phyloP scores from a whole-genome alignment of 495 filamentous ascomycete genomes.

The Recurvomyces mirabilis region DNA sequence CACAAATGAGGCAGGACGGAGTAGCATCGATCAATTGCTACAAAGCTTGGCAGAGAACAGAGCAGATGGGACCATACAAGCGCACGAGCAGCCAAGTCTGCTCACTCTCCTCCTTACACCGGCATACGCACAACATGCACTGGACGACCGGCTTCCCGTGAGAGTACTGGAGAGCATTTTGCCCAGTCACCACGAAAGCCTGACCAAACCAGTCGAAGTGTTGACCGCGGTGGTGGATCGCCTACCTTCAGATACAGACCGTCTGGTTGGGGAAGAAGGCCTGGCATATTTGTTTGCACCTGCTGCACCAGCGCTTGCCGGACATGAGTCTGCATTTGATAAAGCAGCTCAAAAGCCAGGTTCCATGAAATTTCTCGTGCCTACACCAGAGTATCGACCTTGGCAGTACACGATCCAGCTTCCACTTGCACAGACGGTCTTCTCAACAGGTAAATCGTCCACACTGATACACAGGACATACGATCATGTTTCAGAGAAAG shows the following conservation, averaged over 20 bases:
- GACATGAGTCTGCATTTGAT: neutral
- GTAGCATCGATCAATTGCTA: neutral
- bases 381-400: neutral
- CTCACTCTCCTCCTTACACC: conserved; percentile 14
- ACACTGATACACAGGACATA: conserved; percentile 10
- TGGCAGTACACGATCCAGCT: conserved; percentile 6
- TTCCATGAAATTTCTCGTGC: conserved; percentile 1
- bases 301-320: neutral
- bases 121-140: conserved; percentile 8
- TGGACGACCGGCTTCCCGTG: neutral
- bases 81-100: neutral
- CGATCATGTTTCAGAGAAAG: neutral
- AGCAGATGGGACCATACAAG: neutral
- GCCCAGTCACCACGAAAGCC: neutral
- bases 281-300: conserved; percentile 11
- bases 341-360: conserved; percentile 2
- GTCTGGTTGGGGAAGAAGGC: conserved; percentile 11
- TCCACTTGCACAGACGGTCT: conserved; percentile 22
- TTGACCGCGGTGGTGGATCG: conserved; percentile 17
- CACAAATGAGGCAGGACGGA: neutral
- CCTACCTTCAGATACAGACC: conserved; percentile 19
- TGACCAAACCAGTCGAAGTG: conserved; percentile 4
- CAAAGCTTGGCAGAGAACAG: neutral
- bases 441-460: conserved; percentile 17
- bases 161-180: neutral